Evolutionary conservation across 75 land plant species (phyloP), one percentile per base, ranked within the genome.

Genomic region (Pseudotsuga menziesii): DNA sequence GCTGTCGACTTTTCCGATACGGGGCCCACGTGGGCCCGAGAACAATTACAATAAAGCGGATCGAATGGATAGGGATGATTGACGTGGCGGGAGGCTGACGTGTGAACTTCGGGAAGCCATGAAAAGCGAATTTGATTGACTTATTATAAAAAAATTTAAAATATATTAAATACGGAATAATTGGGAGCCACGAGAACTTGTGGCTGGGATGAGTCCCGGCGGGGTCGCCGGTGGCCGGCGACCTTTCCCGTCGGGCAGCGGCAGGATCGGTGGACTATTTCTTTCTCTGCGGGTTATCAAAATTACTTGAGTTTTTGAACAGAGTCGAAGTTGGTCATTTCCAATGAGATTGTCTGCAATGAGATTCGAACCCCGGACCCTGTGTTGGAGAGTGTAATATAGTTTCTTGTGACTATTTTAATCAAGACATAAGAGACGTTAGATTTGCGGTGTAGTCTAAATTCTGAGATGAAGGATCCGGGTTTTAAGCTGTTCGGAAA

Each of bases 401-500:
- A 48, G 8, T 9, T 48, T 5, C 9, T 9, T 48, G 11, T 48
- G 54, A 48, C 9, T 44, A 44, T 29, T 48, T 48, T 8, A 48
- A 48, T 48, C 9, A 9, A 48, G 12, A 48, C 8, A 48, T 48
- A 1, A 48, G 9, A 48, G 12, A 48, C 8, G 9, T 48, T 9
- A 48, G 9, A 48, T 48, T 48, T 48, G 54, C 54, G 9, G 54
- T 48, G 54, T 48, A 48, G 54, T 48, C 11, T 48, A 48, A 48
- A 48, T 48, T 26, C 78, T 56, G 84, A 86, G 13, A 44, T 39
- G 29, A 86, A 72, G 41, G 89, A 88, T 54, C 87, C 85, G 67
- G 90, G 83, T 36, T 87, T 90, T 79, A 90, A 90, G 90, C 82
- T 90, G 17, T 90, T 90, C 71, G 92, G 92, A 15, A 80, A 70